A percentile compares a stretch with the other conserved stretches of the same genome.
Evolutionary conservation across 176 grass and related monocot species (phyloP).

Genomic region (Carex parvula): DNA sequence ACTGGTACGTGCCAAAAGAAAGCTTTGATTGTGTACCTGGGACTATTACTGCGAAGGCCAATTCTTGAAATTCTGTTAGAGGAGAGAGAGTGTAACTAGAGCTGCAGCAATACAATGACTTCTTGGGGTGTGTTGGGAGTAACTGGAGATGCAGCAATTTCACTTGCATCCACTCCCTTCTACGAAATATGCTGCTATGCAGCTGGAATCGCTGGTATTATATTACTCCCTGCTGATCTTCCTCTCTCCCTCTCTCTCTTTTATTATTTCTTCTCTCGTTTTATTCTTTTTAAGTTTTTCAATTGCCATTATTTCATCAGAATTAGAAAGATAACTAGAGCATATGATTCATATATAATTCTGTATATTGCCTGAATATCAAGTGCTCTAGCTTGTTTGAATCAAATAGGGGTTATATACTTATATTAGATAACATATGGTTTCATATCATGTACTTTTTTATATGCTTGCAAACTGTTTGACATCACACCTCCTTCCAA

Average conservation of each 20-base stretch:
- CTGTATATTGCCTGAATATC: neutral
- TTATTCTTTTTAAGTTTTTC: neutral
- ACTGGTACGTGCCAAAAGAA: too few relatives aligned
- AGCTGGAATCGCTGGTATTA: slow-evolving; percentile 48
- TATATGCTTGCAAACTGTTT: neutral
- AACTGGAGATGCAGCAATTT: slow-evolving; percentile 1
- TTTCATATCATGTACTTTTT: neutral
- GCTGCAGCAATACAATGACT: neutral
- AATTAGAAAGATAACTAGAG: neutral
- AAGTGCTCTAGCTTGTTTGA: neutral
- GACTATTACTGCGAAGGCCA: too few relatives aligned
- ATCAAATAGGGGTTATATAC: neutral
- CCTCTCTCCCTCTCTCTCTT: neutral
- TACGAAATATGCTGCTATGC: slow-evolving; percentile 53
- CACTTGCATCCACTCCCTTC: slow-evolving; percentile 25
- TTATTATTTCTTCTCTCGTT: neutral
- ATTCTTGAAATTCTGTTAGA: too few relatives aligned
- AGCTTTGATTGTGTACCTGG: too few relatives aligned
- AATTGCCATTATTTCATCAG: neutral
- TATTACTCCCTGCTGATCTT: neutral
- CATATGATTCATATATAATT: neutral
- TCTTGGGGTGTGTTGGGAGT: neutral
- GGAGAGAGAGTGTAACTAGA: neutral
- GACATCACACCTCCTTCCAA: neutral
- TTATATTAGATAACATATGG: neutral